Conservation (phyloP, 192 early-diverging fungal genomes). For the Phlyctochytrium bullatum region DNA sequence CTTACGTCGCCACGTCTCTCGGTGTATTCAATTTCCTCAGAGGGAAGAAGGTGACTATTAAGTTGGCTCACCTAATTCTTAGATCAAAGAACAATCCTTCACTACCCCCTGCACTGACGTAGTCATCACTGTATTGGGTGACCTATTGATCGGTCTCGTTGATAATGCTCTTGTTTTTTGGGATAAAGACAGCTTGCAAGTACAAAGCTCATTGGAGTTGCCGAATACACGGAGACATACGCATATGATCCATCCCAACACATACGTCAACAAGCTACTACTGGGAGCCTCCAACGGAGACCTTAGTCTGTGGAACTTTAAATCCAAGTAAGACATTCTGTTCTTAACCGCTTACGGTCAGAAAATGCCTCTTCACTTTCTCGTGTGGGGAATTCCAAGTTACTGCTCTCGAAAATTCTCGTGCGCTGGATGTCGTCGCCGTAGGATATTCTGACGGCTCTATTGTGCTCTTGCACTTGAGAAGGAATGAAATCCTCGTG, state of each 20-base stretch:
- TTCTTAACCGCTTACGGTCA: not conserved
- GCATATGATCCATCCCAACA: conserved; percentile 84
- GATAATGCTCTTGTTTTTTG: too few species aligned
- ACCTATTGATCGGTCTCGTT: too few species aligned
- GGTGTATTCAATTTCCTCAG: not conserved
- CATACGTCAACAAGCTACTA: conserved; percentile 96
- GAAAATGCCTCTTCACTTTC: conserved; percentile 2
- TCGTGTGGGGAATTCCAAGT: too few species aligned
- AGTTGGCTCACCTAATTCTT: too few species aligned
- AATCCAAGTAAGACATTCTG: conserved; percentile 46
- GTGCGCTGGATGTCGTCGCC: conserved; percentile 90
- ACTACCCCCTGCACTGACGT: too few species aligned
- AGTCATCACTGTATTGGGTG: too few species aligned
- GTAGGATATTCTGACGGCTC: conserved; percentile 87
- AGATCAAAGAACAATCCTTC: too few species aligned
- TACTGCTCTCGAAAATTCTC: conserved; percentile 74
- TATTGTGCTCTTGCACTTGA: conserved; percentile 83
- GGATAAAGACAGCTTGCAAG: too few species aligned
- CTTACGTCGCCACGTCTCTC: not conserved
- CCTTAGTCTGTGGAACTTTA: conserved; percentile 95
- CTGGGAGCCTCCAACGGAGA: conserved; percentile 79
- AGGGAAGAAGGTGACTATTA: not conserved
- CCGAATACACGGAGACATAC: conserved; percentile 74
- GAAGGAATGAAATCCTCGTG: conserved; percentile 72
- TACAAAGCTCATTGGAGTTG: too few species aligned